These are phyloP conservation scores for Pyricularia sp. DNA, from an alignment of 2,329 filamentous ascomycete species.

Conservation along the genomic window DNA sequence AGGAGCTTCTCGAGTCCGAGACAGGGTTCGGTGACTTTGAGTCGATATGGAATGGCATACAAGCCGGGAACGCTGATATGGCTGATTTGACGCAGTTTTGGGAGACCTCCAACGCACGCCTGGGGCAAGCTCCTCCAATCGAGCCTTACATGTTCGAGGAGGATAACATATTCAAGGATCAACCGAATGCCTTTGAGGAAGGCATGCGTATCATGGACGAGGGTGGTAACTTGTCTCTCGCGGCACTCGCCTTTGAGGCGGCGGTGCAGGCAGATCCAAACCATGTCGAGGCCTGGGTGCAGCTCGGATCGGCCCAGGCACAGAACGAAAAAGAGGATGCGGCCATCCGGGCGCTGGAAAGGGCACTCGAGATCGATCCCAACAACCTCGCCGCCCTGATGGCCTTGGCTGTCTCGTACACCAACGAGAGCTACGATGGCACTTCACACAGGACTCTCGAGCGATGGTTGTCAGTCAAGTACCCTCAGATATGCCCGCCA, in stretches of 20 bases:
- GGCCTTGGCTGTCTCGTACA: constrained; percentile 93
- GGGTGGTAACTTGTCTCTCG: constrained; percentile 87
- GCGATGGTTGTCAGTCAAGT: constrained; percentile 93
- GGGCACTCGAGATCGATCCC: constrained; percentile 79
- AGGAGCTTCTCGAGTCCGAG: constrained; percentile 52
- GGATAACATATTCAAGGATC: constrained; percentile 78
- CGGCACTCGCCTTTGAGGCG: constrained; percentile 90
- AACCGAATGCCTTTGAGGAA: constrained; percentile 82
- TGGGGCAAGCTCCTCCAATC: constrained; percentile 63
- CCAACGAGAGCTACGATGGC: constrained; percentile 96
- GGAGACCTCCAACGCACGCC: constrained; percentile 48
- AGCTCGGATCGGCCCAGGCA: constrained; percentile 83
- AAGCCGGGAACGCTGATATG: constrained; percentile 63
- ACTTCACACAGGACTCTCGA: constrained; percentile 94
- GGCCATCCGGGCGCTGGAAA: constrained; percentile 86
- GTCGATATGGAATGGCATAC: constrained; percentile 75
- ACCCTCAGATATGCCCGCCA: constrained; percentile 70
- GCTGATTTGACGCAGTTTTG: constrained; percentile 49
- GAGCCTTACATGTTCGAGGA: constrained; percentile 93
- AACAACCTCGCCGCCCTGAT: constrained; percentile 84
- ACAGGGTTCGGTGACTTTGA: constrained; percentile 82
- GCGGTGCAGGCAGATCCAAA: constrained; percentile 82
- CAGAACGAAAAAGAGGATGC: constrained; percentile 98
- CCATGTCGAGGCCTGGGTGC: constrained; percentile 89
- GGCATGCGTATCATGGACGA: constrained; percentile 88